Percentiles rank a stretch among this genome's conserved stretches.
These are phyloP conservation scores for Rhodotorula paludigena DNA, from an alignment of 768 basidiomycete genomes.

Conservation along the genomic window DNA sequence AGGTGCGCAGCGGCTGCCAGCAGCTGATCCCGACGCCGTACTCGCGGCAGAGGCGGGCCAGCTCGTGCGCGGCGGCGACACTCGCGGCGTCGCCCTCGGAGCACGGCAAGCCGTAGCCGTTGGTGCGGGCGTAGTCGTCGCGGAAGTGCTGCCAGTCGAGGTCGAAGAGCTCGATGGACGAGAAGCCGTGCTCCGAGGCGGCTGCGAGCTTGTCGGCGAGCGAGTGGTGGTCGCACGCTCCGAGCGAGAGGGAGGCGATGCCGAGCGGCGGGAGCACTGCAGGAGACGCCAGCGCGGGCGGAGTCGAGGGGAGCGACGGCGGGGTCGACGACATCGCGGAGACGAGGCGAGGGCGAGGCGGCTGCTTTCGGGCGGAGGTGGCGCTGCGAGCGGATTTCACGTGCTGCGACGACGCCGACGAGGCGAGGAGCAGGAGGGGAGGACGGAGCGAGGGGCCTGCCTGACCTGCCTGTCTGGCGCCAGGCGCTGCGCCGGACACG, in stretches of 20 bases:
- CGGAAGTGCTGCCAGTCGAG: constrained; percentile 46
- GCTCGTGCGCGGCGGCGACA: constrained; percentile 43
- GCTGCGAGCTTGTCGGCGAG: constrained; percentile 46
- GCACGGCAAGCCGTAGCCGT: constrained; percentile 41
- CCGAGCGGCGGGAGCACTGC: constrained; percentile 21
- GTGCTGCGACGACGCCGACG: too few species aligned
- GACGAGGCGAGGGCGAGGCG: too few species aligned
- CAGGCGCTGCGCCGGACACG: too few species aligned
- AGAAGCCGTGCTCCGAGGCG: constrained; percentile 34
- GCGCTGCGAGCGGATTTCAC: too few species aligned
- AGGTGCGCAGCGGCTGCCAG: constrained; percentile 49
- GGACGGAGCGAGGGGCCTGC: too few species aligned
- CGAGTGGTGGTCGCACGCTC: constrained; percentile 42
- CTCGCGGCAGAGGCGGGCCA: constrained; percentile 24
- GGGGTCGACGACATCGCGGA: neutral
- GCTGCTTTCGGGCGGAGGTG: too few species aligned
- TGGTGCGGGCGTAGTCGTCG: constrained; percentile 43
- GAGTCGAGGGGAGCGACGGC: constrained; percentile 4
- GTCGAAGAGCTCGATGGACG: constrained; percentile 47
- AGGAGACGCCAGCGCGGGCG: neutral
- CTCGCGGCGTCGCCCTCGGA: constrained; percentile 36
- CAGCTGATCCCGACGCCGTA: constrained; percentile 44
- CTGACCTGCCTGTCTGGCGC: too few species aligned
- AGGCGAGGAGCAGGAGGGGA: too few species aligned
- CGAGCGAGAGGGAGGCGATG: constrained; percentile 41